Evolutionary conservation across 306 rosid species (phyloP).

Genomic region (Medicago arabica): DNA sequence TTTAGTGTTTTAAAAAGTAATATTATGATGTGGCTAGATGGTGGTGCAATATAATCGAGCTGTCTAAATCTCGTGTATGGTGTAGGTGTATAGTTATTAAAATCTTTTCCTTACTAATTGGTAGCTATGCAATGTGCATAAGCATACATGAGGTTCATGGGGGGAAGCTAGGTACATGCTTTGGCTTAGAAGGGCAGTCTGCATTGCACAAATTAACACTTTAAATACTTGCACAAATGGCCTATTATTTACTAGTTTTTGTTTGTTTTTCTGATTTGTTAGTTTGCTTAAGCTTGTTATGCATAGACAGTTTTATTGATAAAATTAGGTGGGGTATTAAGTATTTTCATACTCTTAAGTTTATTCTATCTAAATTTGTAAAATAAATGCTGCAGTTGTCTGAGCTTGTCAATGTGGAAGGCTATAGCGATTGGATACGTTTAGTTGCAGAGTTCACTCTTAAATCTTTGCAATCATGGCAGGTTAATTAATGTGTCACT

Average conservation of each 20-base stretch:
- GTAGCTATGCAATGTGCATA: slow-evolving; percentile 32
- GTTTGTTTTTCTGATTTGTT: slow-evolving; percentile 20
- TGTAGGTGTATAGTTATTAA: not conserved
- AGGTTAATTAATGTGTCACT: slow-evolving; percentile 57
- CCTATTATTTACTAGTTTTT: not conserved
- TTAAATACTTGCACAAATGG: slow-evolving; percentile 10
- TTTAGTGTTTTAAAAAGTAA: not conserved
- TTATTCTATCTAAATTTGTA: slow-evolving; percentile 31
- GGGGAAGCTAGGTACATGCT: slow-evolving; percentile 37
- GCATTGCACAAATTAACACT: slow-evolving; percentile 17
- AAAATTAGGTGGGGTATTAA: slow-evolving; percentile 10
- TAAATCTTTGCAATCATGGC: slow-evolving; percentile 98
- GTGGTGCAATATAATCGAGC: slow-evolving; percentile 7
- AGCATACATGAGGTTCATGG: slow-evolving; percentile 36
- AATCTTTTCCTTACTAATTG: slow-evolving; percentile 35
- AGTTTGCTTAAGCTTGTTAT: slow-evolving; percentile 14
- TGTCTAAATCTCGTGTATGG: not conserved
- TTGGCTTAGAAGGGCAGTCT: slow-evolving; percentile 31
- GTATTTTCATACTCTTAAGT: slow-evolving; percentile 25
- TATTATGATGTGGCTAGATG: slow-evolving; percentile 8
- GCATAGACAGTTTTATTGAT: not conserved
- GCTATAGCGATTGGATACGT: slow-evolving; percentile 98
- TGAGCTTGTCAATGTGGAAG: slow-evolving; percentile 97
- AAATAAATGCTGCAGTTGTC: slow-evolving; percentile 67
- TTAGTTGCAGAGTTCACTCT: slow-evolving; percentile 96